Base-by-base conservation (phyloP, 2,329 filamentous ascomycete genomes). In the Calonectria multiphialidica region DNA sequence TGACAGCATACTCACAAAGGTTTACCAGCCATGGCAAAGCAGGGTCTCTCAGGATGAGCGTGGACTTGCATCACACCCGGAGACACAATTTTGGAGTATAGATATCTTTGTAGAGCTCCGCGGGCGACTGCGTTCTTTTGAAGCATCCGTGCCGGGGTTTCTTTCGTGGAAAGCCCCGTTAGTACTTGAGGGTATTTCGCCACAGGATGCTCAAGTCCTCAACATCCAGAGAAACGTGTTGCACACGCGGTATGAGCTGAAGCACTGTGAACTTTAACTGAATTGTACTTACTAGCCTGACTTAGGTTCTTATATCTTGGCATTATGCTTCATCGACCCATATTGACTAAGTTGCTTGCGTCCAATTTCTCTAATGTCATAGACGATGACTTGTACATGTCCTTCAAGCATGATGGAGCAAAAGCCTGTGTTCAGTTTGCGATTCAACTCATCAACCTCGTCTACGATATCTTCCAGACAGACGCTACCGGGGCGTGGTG, bases 401-500 rank as follows among this genome's bases (percentile, higher is more conserved):
- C 62, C 4, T 65, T 65, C n/a, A 15, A 10, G n/a, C 62, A 6
- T 10, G 50, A 82, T 47, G 84, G 81, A 35, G 82, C 82, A 0
- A 75, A 74, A 2, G 74, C 75, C 2, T 85, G 83, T 35, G 77
- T 83, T 5, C 71, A 68, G 2, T 74, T 81, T 2, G 81, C 83
- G 0, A 76, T 81, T 5, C 76, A 81, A 12, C 76, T 85, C 2
- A 76, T 83, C 2, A 72, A 74, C 1, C 75, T 82, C 7, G 73
- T 84, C 1, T 70, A 82, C 37, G 70, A 78, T 15, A 83, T 79
- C 5, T 80, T 81, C 44, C 63, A 68, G 45, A 80, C 79, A 1
- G 72, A 79, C 1, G 45, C 74, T 1, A 79, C 79, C 3, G 81
- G 81, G 25, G 75, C 79, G 5, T 84, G 82, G 83, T 84, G 83